Conservation (phyloP, 2,329 filamentous ascomycete species). For the Colletotrichum liaoningense region DNA sequence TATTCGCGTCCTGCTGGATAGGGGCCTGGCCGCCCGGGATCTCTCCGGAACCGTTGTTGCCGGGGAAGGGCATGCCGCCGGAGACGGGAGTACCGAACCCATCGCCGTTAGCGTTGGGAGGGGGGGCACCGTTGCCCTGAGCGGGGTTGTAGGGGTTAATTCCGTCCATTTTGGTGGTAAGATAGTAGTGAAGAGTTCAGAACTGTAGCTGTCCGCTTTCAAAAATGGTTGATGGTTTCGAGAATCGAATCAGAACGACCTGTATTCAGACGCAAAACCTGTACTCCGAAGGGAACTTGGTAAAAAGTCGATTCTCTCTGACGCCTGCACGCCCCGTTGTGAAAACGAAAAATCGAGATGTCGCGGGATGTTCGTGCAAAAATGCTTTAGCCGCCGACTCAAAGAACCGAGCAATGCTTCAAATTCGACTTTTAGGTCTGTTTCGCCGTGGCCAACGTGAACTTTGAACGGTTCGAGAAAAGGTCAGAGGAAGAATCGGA, state of each 20-base stretch:
- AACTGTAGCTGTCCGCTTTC: neutral
- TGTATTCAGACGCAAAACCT: constrained; percentile 50
- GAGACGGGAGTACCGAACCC: constrained; percentile 47
- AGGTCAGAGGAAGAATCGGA: constrained; percentile 34
- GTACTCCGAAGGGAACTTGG: constrained; percentile 51
- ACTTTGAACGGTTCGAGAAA: constrained; percentile 47
- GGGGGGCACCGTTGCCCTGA: constrained; percentile 47
- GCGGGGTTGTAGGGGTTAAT: constrained; percentile 47
- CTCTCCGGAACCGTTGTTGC: constrained; percentile 48
- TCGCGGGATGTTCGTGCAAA: constrained; percentile 33
- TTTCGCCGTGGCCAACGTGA: constrained; percentile 32
- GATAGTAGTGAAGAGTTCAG: constrained; percentile 5
- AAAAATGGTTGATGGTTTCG: constrained; percentile 37
- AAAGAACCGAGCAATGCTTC: constrained; percentile 36
- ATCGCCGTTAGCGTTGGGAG: constrained; percentile 50
- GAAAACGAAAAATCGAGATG: constrained; percentile 36
- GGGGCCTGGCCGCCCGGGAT: constrained; percentile 39
- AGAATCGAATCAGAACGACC: constrained; percentile 47
- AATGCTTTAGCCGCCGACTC: constrained; percentile 35
- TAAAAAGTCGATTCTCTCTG: constrained; percentile 49
- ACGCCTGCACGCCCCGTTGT: constrained; percentile 54
- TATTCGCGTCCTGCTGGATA: constrained; percentile 58
- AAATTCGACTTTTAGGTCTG: constrained; percentile 35
- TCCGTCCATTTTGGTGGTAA: constrained; percentile 43
- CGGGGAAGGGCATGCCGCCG: constrained; percentile 45